Conservation (phyloP, 2,329 filamentous ascomycete genomes). For the Fonsecaea erecta region DNA sequence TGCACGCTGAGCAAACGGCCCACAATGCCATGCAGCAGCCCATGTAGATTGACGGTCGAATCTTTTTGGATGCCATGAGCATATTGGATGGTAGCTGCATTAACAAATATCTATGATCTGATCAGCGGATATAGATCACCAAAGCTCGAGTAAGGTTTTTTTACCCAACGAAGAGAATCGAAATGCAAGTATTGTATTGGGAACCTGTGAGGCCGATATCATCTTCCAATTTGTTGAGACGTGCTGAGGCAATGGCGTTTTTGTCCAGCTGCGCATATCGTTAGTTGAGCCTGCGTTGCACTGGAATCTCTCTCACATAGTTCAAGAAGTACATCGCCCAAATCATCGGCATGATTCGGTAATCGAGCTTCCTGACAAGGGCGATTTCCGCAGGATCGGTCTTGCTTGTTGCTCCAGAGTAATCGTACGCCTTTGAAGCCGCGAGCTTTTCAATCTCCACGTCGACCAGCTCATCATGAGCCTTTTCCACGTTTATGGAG, state of each 20-base stretch:
- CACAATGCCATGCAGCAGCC: constrained; percentile 45
- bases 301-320: constrained; percentile 37
- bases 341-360: constrained; percentile 47
- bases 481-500: not conserved
- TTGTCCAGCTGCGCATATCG: constrained; percentile 35
- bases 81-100: constrained; percentile 68
- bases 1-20: constrained; percentile 43
- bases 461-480: constrained; percentile 3
- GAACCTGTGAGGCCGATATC: constrained; percentile 40
- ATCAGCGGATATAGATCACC: not conserved
- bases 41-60: constrained; percentile 61
- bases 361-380: constrained; percentile 46
- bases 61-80: constrained; percentile 53
- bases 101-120: constrained; percentile 44
- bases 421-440: constrained; percentile 38
- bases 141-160: constrained; percentile 30
- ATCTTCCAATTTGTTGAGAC: constrained; percentile 39
- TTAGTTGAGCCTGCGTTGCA: not conserved
- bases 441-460: not conserved
- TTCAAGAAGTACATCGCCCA: constrained; percentile 46
- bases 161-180: constrained; percentile 49
- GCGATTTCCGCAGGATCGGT: constrained; percentile 47
- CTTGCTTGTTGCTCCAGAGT: constrained; percentile 48
- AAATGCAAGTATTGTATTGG: constrained; percentile 42
- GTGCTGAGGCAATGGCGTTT: constrained; percentile 42